Evolutionary conservation across 1,284 basidiomycete species (phyloP).

Genomic region (Sanghuangporus weigelae): DNA sequence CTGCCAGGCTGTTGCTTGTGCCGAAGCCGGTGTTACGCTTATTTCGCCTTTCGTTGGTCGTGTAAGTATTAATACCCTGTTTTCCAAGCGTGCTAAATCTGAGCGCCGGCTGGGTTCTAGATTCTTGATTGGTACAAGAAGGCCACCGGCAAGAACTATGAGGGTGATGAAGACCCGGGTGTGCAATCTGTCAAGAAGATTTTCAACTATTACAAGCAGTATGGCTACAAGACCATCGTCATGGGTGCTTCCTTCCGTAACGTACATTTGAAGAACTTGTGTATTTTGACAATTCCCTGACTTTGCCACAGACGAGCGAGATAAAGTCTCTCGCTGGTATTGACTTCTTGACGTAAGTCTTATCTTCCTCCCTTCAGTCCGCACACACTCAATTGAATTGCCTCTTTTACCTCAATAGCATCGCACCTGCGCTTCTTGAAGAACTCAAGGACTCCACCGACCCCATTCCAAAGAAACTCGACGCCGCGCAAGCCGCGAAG

Average conservation of each 20-base stretch:
- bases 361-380: not conserved
- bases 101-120: constrained; percentile 31
- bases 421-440: constrained; percentile 87
- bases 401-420: constrained; percentile 29
- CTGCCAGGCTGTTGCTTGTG: constrained; percentile 96
- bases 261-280: constrained; percentile 38
- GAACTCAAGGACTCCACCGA: constrained; percentile 83
- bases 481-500: constrained; percentile 55
- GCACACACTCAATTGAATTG: not conserved
- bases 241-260: constrained; percentile 99
- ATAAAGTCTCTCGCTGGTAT: constrained; percentile 94
- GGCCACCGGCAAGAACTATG: constrained; percentile 77
- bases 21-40: constrained; percentile 95
- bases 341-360: constrained; percentile 79
- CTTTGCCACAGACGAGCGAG: constrained; percentile 64
- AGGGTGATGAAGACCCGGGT: constrained; percentile 92
- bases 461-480: constrained; percentile 82
- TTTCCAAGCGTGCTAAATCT: not conserved
- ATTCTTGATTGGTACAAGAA: constrained; percentile 99
- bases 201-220: constrained; percentile 99
- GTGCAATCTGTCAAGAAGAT: constrained; percentile 94
- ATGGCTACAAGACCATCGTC: constrained; percentile 98
- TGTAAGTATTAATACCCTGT: constrained; percentile 41
- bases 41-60: constrained; percentile 99
- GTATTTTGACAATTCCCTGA: constrained; percentile 4